These are phyloP conservation scores for Penicillium expansum DNA, from an alignment of 2,329 filamentous ascomycete species.

Conservation along the genomic window DNA sequence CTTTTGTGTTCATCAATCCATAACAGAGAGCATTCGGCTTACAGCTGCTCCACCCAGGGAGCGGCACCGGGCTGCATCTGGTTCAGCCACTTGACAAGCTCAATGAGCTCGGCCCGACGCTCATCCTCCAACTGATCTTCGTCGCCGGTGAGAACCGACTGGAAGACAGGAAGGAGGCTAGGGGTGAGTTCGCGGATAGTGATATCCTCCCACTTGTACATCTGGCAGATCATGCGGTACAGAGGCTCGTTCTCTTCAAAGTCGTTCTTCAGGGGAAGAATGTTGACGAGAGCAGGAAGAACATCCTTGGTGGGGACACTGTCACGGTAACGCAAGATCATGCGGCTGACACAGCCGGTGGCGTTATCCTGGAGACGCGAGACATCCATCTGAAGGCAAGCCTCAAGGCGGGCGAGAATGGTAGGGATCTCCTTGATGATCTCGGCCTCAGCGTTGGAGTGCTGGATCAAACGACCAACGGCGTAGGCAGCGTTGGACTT, in stretches of 20 bases:
- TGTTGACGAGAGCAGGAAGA: constrained; percentile 72
- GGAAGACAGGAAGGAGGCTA: constrained; percentile 48
- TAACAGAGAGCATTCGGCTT: constrained; percentile 19
- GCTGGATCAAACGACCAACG: constrained; percentile 76
- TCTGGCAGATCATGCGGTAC: constrained; percentile 82
- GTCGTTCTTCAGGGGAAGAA: constrained; percentile 86
- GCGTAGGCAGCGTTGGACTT: constrained; percentile 96
- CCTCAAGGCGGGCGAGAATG: constrained; percentile 83
- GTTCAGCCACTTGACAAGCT: constrained; percentile 50
- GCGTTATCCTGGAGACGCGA: constrained; percentile 89
- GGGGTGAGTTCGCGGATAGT: constrained; percentile 48
- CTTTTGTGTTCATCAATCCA: constrained; percentile 18
- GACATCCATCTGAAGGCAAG: constrained; percentile 72
- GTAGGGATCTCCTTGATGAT: constrained; percentile 71
- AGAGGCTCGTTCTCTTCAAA: constrained; percentile 96
- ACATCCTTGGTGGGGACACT: constrained; percentile 77
- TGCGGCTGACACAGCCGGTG: constrained; percentile 82
- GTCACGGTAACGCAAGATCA: constrained; percentile 88
- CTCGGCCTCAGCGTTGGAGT: constrained; percentile 71
- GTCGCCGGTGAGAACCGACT: constrained; percentile 46
- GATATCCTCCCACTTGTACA: constrained; percentile 58
- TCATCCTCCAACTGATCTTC: constrained; percentile 50
- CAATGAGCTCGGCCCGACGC: constrained; percentile 46
- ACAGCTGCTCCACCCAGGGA: constrained; percentile 41
- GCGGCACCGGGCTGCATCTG: constrained; percentile 43